Evolutionary conservation across 192 early-diverging fungal species (phyloP).

Genomic region (Phlyctochytrium bullatum): DNA sequence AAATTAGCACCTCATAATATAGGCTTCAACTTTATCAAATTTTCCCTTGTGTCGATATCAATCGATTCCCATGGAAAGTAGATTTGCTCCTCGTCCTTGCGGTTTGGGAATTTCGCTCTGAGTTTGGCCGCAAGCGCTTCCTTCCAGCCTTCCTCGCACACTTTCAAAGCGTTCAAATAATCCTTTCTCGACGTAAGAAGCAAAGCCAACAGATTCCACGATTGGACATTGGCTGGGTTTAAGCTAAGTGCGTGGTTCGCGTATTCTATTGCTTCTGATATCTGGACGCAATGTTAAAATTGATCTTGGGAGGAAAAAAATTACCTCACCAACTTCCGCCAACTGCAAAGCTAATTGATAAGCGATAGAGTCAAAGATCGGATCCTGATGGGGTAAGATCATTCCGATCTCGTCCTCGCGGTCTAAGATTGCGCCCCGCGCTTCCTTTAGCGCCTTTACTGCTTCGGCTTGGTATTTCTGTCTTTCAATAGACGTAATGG

Average conservation of each 20-base stretch:
- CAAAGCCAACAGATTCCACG: conserved; percentile 51
- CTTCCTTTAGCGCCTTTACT: conserved; percentile 20
- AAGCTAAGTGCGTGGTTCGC: conserved; percentile 34
- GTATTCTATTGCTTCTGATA: conserved; percentile 34
- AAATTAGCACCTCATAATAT: neutral
- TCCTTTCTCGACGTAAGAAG: conserved; percentile 37
- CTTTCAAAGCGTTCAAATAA: conserved; percentile 36
- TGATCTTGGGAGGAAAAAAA: neutral
- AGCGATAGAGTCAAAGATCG: no score
- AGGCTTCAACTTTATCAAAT: conserved; percentile 41
- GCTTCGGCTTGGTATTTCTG: conserved; percentile 31
- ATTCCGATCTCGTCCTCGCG: neutral
- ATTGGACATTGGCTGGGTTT: conserved; percentile 29
- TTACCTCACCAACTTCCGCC: conserved; percentile 52
- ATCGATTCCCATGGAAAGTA: conserved; percentile 28
- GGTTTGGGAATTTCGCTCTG: neutral
- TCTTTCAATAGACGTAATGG: conserved; percentile 22
- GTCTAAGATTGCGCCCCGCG: neutral
- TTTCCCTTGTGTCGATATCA: conserved; percentile 24
- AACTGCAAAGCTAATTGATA: conserved; percentile 49
- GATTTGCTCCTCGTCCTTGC: conserved; percentile 17
- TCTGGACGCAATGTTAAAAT: conserved; percentile 19
- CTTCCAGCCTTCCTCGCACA: conserved; percentile 43
- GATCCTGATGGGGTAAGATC: no score
- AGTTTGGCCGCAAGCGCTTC: conserved; percentile 29